Evolutionary conservation across 257 asterid genomes (phyloP), one percentile per base, ranked within the genome.

Genomic region (Lavandula angustifolia): DNA sequence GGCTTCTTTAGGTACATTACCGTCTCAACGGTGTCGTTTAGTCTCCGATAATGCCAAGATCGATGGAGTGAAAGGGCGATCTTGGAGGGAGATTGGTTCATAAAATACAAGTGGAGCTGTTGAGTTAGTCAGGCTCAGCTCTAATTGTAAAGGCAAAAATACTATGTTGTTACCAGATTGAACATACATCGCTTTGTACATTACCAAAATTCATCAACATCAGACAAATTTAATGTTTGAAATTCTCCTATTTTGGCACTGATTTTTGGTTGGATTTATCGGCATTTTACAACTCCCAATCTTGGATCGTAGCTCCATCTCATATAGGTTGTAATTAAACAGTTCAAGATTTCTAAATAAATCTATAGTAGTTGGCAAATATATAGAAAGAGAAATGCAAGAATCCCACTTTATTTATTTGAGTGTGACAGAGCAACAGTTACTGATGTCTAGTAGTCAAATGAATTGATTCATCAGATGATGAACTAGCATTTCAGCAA

Each of bases 1-100:
- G 17, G 44, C 47, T 13, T 87, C 92, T 6, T 74, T 84, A 38
- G 82, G 77, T 33, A 35, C 74, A 43, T 74, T 78, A 64, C 53
- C 82, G 2, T 18, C 60, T 10, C 76, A 49, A 3, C 64, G 66
- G 2, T 38, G 33, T 4, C 2, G 27, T 22, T 22, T 22, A 22
- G 27, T 22, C 27, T 22, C 27, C 27, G 27, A 22, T 22, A 22
- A 22, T 22, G 27, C 27, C 27, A 22, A 22, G 27, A 22, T 22
- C 27, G 27, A 22, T 22, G 27, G 27, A 22, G 27, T 22, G 27
- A 22, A 22, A 22, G 27, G 27, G 27, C 27, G 27, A 44, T 67
- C 50, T 2, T 14, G 57, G 43, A 54, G 54, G 53, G 62, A 54
- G 2, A 58, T 67, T 42, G 79, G 81, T 65, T 76, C 82, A 9